Base-by-base conservation (phyloP, 1,139 yeast species). In the Suhomyces bolitotheri region DNA sequence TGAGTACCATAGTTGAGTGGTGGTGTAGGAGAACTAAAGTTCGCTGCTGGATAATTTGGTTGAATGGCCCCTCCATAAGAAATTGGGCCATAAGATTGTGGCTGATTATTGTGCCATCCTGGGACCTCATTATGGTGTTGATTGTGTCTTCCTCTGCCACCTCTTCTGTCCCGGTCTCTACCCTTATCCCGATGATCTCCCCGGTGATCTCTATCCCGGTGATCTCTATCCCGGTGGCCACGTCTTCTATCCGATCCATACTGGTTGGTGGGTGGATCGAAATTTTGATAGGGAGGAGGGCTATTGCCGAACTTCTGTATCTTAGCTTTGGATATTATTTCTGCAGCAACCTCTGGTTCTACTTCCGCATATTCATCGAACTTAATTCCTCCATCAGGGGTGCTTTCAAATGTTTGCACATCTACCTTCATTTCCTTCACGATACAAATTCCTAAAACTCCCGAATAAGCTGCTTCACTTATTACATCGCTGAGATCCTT, bases 301-400 rank as follows among this genome's bases (percentile, higher is more conserved):
- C 34, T 33, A 12, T 33, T 26, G 8, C 41, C 64, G 36, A 54
- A 54, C 32, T 53, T 56, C 29, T 56, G 52, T 6, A 37, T 29
- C 41, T 64, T 65, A 1, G 67, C 64, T 34, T 59, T 63, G 2
- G 44, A 39, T 16, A 70, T 34, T 23, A 71, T 56, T 41, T 80
- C 79, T 7, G 81, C 73, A 1, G 90, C 92, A 22, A 77, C 81
- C 26, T 77, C 77, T 4, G 80, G 66, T 6, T 81, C 80, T 14
- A 87, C 71, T 37, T 76, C 76, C 4, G 84, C 73, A 53, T 88
- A 89, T 53, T 89, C 96, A 51, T 87, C 95, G 56, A 84, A 89
- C 47, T 81, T 79, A 21, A 89, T 78, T 1, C 78, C 78, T n/a
- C 88, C 89, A 46, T 78, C 82, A 0, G 78, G 63, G 1, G 82